Evolutionary conservation across 1,139 yeast species (phyloP).

Genomic region (Pichia sp.): DNA sequence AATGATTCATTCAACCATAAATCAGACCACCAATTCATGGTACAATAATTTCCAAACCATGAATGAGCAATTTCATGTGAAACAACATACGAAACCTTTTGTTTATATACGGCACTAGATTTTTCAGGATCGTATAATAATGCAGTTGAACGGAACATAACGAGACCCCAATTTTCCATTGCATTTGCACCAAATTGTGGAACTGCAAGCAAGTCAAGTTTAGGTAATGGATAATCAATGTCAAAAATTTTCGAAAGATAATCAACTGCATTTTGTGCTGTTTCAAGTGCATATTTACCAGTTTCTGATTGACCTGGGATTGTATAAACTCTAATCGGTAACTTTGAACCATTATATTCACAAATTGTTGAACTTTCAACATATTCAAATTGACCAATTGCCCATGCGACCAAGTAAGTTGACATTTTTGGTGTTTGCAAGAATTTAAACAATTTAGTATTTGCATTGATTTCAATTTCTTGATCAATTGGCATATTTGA

Average conservation of each 20-base stretch:
- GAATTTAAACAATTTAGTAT: slow-evolving; percentile 27
- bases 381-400: slow-evolving; percentile 51
- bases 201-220: slow-evolving; percentile 51
- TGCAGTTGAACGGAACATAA: slow-evolving; percentile 51
- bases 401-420: slow-evolving; percentile 54
- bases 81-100: slow-evolving; percentile 53
- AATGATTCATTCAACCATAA: slow-evolving; percentile 60
- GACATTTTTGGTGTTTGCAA: slow-evolving; percentile 49
- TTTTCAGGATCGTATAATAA: slow-evolving; percentile 43
- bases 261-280: slow-evolving; percentile 47
- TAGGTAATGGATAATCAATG: slow-evolving; percentile 55
- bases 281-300: slow-evolving; percentile 45
- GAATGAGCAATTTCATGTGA: slow-evolving; percentile 62
- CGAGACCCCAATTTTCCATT: slow-evolving; percentile 58
- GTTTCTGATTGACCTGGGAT: slow-evolving; percentile 47
- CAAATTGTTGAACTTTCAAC: slow-evolving; percentile 36
- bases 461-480: slow-evolving; percentile 32
- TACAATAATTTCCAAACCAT: slow-evolving; percentile 59
- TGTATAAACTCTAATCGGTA: slow-evolving; percentile 52
- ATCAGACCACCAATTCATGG: slow-evolving; percentile 63
- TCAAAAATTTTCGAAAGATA: slow-evolving; percentile 49
- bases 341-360: slow-evolving; percentile 33
- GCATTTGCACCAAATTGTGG: slow-evolving; percentile 57
- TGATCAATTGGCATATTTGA: slow-evolving; percentile 74
- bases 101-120: slow-evolving; percentile 40